Base-by-base conservation (phyloP, 2,329 filamentous ascomycete genomes). In the Coniella lustricola region DNA sequence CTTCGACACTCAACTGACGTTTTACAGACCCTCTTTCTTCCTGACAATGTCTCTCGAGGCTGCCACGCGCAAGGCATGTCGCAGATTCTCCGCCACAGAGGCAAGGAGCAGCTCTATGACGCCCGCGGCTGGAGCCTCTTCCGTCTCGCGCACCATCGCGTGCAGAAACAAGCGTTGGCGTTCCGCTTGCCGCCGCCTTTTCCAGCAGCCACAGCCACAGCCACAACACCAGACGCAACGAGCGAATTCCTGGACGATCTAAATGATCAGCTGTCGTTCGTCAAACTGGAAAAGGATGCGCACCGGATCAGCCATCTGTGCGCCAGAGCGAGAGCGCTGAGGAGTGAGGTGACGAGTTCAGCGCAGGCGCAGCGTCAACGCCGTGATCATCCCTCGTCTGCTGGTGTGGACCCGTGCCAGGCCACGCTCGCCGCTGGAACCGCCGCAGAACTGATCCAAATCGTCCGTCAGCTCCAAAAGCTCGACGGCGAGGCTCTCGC, bases 21-120 rank as follows among this genome's bases (percentile, higher is more conserved):
- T 53, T 41, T 33, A 7, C 3, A 68, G 67, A 62, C 63, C 8
- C 48, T 68, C 14, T 67, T 64, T 48, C 53, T 62, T 9, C 60
- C 60, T 3, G 55, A 62, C 2, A 29, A 54, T 12, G 29, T 55
- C 12, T 37, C 53, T 14, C 51, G 52, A n/a, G 61, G 61, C 38
- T 59, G 62, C 20, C 67, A 69, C 50, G 57, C 61, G 10, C 64
- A 69, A 46, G 66, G 66, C 14, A 69, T 70, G 65, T 65, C 65
- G 3, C 64, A 68, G 22, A 67, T 69, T 8, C 55, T 69, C 22
- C 57, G 66, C 16, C 55, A 68, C 1, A 60, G 66, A 14, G 67
- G 66, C 8, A 53, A 59, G 22, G 58, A 64, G 14, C 60, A 64
- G 39, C 58, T 69, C 20, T 57, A 68, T 36, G 59, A 59, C 42